Conservation (phyloP, 2,329 filamentous ascomycete species). For the Didymella sp. region DNA sequence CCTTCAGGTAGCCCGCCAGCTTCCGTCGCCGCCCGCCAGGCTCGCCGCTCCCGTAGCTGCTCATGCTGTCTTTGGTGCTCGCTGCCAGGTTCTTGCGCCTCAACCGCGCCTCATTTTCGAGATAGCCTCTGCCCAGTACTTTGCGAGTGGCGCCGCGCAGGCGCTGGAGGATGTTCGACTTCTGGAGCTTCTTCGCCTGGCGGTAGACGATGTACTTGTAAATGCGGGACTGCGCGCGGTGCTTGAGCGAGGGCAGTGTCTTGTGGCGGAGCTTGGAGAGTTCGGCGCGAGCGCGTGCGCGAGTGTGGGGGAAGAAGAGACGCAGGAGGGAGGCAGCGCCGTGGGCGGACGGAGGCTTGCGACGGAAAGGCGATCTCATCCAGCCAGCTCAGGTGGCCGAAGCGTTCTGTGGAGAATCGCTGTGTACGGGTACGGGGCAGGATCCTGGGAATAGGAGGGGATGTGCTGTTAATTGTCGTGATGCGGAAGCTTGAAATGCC, state of each 20-base stretch:
- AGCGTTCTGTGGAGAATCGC: constrained; percentile 10
- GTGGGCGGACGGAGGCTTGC: constrained; percentile 40
- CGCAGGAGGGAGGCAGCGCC: constrained; percentile 59
- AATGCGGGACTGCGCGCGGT: constrained; percentile 75
- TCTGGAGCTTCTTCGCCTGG: constrained; percentile 54
- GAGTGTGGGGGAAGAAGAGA: constrained; percentile 72
- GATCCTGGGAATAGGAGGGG: not conserved
- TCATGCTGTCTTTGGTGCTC: constrained; percentile 33
- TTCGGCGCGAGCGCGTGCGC: constrained; percentile 68
- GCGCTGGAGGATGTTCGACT: constrained; percentile 40
- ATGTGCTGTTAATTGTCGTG: constrained; percentile 8
- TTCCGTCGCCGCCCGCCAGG: constrained; percentile 78
- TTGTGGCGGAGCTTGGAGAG: constrained; percentile 76
- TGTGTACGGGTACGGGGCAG: not conserved
- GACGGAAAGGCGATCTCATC: constrained; percentile 44
- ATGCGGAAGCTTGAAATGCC: constrained; percentile 19
- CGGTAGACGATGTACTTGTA: constrained; percentile 75
- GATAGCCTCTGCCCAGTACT: constrained; percentile 34
- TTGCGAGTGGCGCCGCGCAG: constrained; percentile 44
- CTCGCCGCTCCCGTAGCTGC: constrained; percentile 55
- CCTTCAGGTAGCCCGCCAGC: constrained; percentile 74
- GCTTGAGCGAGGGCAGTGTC: constrained; percentile 73
- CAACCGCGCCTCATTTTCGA: constrained; percentile 44
- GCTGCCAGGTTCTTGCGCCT: constrained; percentile 44
- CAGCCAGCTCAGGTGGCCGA: constrained; percentile 27